Conservation (phyloP, 768 basidiomycete genomes). For the Chalciporus sphaerocephalus region DNA sequence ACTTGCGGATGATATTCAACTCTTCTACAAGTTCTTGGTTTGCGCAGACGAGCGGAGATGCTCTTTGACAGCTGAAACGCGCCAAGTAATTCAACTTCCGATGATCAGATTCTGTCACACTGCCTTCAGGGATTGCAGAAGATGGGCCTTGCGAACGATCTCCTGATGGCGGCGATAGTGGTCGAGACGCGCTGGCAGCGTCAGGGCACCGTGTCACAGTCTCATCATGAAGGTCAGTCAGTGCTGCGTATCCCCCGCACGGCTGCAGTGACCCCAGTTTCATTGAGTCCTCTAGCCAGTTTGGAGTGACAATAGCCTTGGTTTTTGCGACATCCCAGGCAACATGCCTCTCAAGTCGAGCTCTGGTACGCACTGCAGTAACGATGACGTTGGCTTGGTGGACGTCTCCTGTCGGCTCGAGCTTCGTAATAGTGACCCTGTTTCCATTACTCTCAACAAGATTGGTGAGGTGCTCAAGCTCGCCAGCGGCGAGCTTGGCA, state of each 20-base stretch:
- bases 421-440: slow-evolving; percentile 1
- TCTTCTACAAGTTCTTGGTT: slow-evolving; percentile 63
- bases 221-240: slow-evolving; percentile 47
- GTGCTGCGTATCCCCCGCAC: slow-evolving; percentile 53
- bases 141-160: neutral
- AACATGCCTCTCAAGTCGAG: slow-evolving; percentile 67
- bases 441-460: slow-evolving; percentile 19
- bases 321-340: slow-evolving; percentile 56
- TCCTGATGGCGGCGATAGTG: neutral
- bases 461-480: slow-evolving; percentile 22
- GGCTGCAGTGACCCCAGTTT: slow-evolving; percentile 41
- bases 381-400: slow-evolving; percentile 61
- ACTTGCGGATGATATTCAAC: slow-evolving; percentile 52
- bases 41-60: slow-evolving; percentile 61
- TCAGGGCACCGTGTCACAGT: slow-evolving; percentile 45
- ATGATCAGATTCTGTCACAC: slow-evolving; percentile 12
- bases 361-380: slow-evolving; percentile 61
- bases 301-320: slow-evolving; percentile 65
- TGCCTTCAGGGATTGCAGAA: slow-evolving; percentile 21
- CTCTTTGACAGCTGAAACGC: slow-evolving; percentile 56
- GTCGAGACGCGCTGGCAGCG: neutral
- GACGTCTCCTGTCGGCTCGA: slow-evolving; percentile 38
- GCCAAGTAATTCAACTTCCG: slow-evolving; percentile 27
- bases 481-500: slow-evolving; percentile 26
- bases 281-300: slow-evolving; percentile 65